phyloP scores from a whole-genome alignment of 1,284 basidiomycete genomes.

The Trichosporon inkin region DNA sequence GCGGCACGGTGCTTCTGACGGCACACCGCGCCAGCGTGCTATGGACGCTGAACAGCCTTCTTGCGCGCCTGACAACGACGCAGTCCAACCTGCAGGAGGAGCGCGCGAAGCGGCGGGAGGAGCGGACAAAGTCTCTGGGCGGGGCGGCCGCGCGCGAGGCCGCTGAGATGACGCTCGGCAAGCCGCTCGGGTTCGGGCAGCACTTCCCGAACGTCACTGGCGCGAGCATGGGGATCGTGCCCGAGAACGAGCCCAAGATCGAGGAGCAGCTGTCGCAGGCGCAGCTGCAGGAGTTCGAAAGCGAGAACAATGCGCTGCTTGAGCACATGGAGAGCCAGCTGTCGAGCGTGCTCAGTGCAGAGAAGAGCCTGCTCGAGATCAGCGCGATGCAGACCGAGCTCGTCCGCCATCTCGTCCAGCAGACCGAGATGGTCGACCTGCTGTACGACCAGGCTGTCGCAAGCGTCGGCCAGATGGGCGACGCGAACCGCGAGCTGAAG shows the following conservation, averaged over 20 bases:
- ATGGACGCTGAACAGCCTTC: conserved; percentile 53
- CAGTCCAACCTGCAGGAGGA: conserved; percentile 55
- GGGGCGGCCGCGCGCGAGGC: conserved; percentile 37
- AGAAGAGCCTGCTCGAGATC: conserved; percentile 56
- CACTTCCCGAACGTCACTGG: neutral
- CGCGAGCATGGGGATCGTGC: conserved; percentile 20
- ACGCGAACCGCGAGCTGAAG: conserved; percentile 56
- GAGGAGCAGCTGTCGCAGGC: conserved; percentile 42
- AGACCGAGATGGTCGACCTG: conserved; percentile 55
- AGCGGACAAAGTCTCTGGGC: conserved; percentile 42
- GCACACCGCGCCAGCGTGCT: conserved; percentile 54
- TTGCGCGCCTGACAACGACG: conserved; percentile 50
- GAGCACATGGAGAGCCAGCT: conserved; percentile 54
- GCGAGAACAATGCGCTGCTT: conserved; percentile 54
- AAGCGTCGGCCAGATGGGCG: conserved; percentile 53
- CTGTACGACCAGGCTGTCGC: conserved; percentile 56
- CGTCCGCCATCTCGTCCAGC: conserved; percentile 54
- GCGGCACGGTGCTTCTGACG: conserved; percentile 44
- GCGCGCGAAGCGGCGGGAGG: conserved; percentile 47
- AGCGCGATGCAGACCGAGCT: conserved; percentile 57
- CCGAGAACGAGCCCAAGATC: conserved; percentile 36
- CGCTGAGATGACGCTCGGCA: conserved; percentile 17
- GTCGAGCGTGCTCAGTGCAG: conserved; percentile 53
- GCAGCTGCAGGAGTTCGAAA: conserved; percentile 57
- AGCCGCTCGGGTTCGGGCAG: conserved; percentile 3